Base-by-base conservation (phyloP, 768 basidiomycete species). In the Pisolithus marmoratus region DNA sequence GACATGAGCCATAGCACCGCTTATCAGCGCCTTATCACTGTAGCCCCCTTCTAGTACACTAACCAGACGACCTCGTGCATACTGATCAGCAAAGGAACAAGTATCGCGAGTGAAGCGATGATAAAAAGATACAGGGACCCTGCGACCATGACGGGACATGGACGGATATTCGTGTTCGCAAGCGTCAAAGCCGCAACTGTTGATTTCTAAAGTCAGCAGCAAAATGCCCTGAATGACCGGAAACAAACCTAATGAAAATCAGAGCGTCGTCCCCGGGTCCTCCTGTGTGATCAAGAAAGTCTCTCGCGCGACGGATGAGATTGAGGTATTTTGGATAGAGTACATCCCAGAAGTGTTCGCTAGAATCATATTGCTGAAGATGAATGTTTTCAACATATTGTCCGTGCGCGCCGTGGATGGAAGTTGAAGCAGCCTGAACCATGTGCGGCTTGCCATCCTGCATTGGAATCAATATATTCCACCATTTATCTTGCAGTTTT, bases 11-110 rank as follows among this genome's bases (percentile, higher is more conserved):
- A 93, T 81, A 0, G 85, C 78, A 0, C 88, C 95, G 55, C 88
- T 92, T 6, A 74, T 82, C 50, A 98, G 73, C 0, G 95, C 94
- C 6, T 86, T 78, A 65, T 97, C 93, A 59, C 90, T 90, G 62
- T 97, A 97, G 1, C 94, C 95, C 1, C 95, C 95, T 70, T 99
- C 95, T 1, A 99, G 80, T 0, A 97, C 89, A 58, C 90, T 93
- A 37, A 98, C 75, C 5, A 95, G 59, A 38, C 83, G 78, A 0
- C 93, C 91, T 1, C 66, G 60, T 0, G 90, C 82, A 55, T 83
- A 83, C 42, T 65, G 57, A 24, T 86, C 77, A 7, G 87, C 84
- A 51, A 99, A 78, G 0, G 59, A 63, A 48, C 79, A 73, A 0
- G 82, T 80, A 58, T 95, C 92, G 4, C 69, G 74, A 0, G 92